A percentile compares a stretch with the other conserved stretches of the same genome.
Evolutionary conservation across 1,284 basidiomycete genomes (phyloP).

Genomic region (Singerocomus inundabilis): DNA sequence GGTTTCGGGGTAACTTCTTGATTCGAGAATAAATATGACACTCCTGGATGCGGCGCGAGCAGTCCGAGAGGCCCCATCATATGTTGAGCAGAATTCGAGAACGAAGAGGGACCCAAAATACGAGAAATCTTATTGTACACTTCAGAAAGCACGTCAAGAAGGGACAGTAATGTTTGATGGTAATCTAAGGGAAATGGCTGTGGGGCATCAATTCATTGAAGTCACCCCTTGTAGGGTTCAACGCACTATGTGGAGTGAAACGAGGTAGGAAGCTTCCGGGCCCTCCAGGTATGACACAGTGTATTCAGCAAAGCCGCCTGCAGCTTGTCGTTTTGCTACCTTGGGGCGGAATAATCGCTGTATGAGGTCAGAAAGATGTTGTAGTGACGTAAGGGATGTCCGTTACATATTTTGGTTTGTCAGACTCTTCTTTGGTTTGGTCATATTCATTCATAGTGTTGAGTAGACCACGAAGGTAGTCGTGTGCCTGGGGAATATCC

Average conservation of each 20-base stretch:
- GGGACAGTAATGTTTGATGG: conserved; percentile 79
- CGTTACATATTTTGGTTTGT: conserved; percentile 74
- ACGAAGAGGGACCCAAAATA: conserved; percentile 74
- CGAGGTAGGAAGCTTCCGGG: conserved; percentile 67
- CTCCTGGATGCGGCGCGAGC: conserved; percentile 72
- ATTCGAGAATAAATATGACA: conserved; percentile 71
- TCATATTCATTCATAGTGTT: conserved; percentile 78
- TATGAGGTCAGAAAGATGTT: conserved; percentile 4
- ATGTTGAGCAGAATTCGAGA: conserved; percentile 57
- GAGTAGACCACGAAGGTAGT: conserved; percentile 71
- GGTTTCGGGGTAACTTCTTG: conserved; percentile 35
- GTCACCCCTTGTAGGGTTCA: not conserved
- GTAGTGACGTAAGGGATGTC: conserved; percentile 6
- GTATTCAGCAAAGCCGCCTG: conserved; percentile 57
- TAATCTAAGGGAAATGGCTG: conserved; percentile 86
- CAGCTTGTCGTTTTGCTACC: conserved; percentile 48
- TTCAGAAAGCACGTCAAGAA: conserved; percentile 83
- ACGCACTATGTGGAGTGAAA: conserved; percentile 72
- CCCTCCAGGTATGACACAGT: conserved; percentile 57
- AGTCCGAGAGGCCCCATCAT: conserved; percentile 76
- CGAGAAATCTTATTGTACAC: conserved; percentile 82
- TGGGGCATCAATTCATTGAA: conserved; percentile 3
- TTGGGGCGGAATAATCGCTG: conserved; percentile 63
- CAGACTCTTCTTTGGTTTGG: conserved; percentile 74
- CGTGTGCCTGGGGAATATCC: conserved; percentile 74